Conservation (phyloP, 352 stramenopile genomes). For the Plasmopara halstedii region DNA sequence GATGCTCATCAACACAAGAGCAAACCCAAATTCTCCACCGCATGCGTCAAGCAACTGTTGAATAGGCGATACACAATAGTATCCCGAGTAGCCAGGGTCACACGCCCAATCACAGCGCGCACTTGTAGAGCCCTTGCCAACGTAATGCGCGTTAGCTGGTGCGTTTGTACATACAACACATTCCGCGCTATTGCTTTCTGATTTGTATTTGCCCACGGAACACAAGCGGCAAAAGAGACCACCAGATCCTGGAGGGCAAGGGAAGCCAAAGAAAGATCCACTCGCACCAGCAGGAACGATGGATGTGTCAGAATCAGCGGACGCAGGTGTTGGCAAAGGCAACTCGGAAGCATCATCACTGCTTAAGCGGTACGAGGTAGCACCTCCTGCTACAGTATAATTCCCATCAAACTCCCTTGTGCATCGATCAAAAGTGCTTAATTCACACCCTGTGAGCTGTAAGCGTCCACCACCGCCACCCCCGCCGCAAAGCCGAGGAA, state of each 20-base stretch:
- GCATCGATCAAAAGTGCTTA: conserved; percentile 56
- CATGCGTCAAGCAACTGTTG: conserved; percentile 70
- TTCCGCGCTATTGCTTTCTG: conserved; percentile 72
- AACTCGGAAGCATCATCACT: conserved; percentile 8
- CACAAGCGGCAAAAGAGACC: conserved; percentile 68
- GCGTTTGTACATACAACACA: conserved; percentile 54
- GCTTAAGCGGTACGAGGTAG: conserved; percentile 25
- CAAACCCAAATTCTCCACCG: conserved; percentile 66
- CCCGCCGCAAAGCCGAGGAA: conserved; percentile 44
- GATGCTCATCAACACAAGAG: conserved; percentile 56
- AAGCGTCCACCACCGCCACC: conserved; percentile 61
- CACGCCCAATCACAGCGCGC: conserved; percentile 63
- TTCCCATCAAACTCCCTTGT: conserved; percentile 67
- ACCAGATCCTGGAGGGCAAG: conserved; percentile 64
- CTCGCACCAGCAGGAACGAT: conserved; percentile 32
- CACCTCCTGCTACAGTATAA: conserved; percentile 65
- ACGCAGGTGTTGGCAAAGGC: conserved; percentile 13
- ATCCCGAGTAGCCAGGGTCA: conserved; percentile 66
- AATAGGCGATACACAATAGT: conserved; percentile 64
- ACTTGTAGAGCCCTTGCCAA: conserved; percentile 34
- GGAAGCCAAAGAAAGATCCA: conserved; percentile 72
- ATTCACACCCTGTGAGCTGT: conserved; percentile 60
- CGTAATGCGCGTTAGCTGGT: conserved; percentile 63
- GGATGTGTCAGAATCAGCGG: conserved; percentile 11
- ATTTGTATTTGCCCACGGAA: conserved; percentile 55